These are phyloP conservation scores for Podospora pseudoanserina DNA, from an alignment of 495 filamentous ascomycete genomes.

Conservation along the genomic window DNA sequence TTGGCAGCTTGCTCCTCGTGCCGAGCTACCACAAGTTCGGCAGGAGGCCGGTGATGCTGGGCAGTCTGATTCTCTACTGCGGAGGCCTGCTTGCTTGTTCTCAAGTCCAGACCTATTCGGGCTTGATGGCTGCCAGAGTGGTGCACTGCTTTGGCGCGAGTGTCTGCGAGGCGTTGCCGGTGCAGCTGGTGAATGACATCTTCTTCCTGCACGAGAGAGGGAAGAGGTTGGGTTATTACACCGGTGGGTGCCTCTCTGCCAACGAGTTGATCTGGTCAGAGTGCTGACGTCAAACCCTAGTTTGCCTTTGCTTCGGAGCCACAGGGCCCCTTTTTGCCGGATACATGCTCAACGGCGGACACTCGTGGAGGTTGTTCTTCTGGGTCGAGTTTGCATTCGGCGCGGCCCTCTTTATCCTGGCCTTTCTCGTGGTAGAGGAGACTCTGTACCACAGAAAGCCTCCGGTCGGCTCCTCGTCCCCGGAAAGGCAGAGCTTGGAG, in stretches of 20 bases:
- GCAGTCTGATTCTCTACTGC: slow-evolving; percentile 50
- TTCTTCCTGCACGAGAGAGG: slow-evolving; percentile 63
- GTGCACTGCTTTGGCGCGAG: slow-evolving; percentile 56
- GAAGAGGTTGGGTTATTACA: slow-evolving; percentile 57
- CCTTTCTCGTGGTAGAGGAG: slow-evolving; percentile 62
- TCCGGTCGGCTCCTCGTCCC: neutral
- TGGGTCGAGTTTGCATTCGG: slow-evolving; percentile 62
- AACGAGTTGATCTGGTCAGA: neutral
- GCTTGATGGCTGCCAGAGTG: slow-evolving; percentile 54
- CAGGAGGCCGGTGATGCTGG: slow-evolving; percentile 57
- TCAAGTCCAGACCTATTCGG: slow-evolving; percentile 46
- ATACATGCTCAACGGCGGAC: slow-evolving; percentile 61
- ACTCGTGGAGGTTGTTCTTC: slow-evolving; percentile 63
- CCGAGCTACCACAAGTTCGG: slow-evolving; percentile 60
- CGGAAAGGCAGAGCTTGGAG: slow-evolving; percentile 15
- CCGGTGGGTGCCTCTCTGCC: slow-evolving; percentile 33
- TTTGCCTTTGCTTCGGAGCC: slow-evolving; percentile 57
- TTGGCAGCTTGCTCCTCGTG: slow-evolving; percentile 57
- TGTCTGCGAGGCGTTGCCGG: slow-evolving; percentile 60
- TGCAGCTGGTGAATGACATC: slow-evolving; percentile 64
- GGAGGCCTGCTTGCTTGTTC: slow-evolving; percentile 57
- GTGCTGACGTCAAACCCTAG: slow-evolving; percentile 22
- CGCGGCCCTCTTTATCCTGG: slow-evolving; percentile 50
- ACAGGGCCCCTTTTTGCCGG: slow-evolving; percentile 59
- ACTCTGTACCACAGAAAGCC: slow-evolving; percentile 51